A percentile compares a stretch with the other conserved stretches of the same genome.
Conservation (phyloP, 441 rosid species). For the Populus hybrid region DNA sequence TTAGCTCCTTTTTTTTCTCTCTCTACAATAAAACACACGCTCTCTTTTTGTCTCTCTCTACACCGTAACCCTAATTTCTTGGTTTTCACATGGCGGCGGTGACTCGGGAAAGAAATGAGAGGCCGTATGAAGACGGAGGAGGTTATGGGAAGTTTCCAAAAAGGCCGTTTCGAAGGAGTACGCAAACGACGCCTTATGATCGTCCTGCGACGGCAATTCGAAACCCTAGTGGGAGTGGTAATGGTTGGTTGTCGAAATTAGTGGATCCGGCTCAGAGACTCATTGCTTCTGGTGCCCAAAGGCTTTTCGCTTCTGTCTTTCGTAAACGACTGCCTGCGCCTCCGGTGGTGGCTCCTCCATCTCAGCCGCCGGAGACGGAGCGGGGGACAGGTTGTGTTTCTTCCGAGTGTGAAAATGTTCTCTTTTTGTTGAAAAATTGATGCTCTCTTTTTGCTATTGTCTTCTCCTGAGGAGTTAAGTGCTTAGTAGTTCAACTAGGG, state of each 20-base stretch:
- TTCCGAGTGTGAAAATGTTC: not conserved
- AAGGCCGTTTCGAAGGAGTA: slow-evolving; percentile 46
- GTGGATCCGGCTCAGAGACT: slow-evolving; percentile 92
- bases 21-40: not conserved
- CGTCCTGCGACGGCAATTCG: slow-evolving; percentile 54
- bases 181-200: slow-evolving; percentile 69
- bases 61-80: slow-evolving; percentile 8
- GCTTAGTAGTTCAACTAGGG: not conserved
- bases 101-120: slow-evolving; percentile 51
- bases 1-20: not conserved
- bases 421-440: not conserved
- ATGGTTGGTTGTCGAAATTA: slow-evolving; percentile 82
- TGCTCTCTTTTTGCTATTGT: not conserved
- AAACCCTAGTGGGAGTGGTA: slow-evolving; percentile 30
- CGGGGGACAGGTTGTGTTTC: slow-evolving; percentile 46
- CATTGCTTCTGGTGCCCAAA: slow-evolving; percentile 68
- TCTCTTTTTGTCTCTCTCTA: not conserved
- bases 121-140: slow-evolving; percentile 49
- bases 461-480: not conserved
- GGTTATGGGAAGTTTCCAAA: slow-evolving; percentile 79
- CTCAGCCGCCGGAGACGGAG: slow-evolving; percentile 50
- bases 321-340: slow-evolving; percentile 68
- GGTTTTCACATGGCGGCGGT: slow-evolving; percentile 54
- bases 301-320: slow-evolving; percentile 67
- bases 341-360: slow-evolving; percentile 28